Conservation (phyloP, 1,284 basidiomycete genomes). For the Boletellus sp. region DNA sequence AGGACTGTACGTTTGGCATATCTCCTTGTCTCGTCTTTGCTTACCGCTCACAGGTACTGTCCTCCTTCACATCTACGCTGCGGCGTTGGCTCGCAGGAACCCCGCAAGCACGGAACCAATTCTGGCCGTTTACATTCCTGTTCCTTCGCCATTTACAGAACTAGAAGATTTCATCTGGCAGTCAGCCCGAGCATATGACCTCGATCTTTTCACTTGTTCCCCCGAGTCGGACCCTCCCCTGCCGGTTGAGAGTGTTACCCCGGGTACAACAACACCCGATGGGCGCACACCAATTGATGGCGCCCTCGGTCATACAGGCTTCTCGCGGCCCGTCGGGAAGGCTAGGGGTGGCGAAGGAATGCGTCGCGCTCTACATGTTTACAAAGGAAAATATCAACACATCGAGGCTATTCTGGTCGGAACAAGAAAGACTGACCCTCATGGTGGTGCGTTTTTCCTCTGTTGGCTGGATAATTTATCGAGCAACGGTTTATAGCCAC, state of each 20-base stretch:
- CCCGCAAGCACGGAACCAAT: constrained; percentile 50
- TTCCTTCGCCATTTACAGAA: constrained; percentile 80
- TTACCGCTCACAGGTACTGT: constrained; percentile 72
- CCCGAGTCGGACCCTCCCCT: constrained; percentile 32
- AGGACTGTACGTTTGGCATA: constrained; percentile 78
- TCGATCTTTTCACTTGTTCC: constrained; percentile 72
- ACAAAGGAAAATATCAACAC: constrained; percentile 62
- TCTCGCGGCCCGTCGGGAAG: constrained; percentile 38
- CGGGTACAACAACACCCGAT: constrained; percentile 21
- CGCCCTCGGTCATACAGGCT: neutral
- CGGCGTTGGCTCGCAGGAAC: constrained; percentile 52
- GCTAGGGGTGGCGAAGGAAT: constrained; percentile 74
- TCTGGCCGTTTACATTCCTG: constrained; percentile 84
- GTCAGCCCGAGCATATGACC: constrained; percentile 64
- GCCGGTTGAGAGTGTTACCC: constrained; percentile 34
- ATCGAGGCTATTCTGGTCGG: constrained; percentile 87
- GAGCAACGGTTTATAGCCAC: constrained; percentile 42
- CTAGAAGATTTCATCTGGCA: constrained; percentile 84
- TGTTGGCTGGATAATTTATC: neutral
- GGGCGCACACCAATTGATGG: constrained; percentile 5
- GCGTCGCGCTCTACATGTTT: constrained; percentile 75
- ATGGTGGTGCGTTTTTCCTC: constrained; percentile 69
- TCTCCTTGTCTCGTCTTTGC: neutral
- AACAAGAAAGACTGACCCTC: constrained; percentile 85
- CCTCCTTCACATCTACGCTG: constrained; percentile 85